These are phyloP conservation scores for Rubia tinctorum DNA, from an alignment of 305 asterid genomes.

Conservation along the genomic window DNA sequence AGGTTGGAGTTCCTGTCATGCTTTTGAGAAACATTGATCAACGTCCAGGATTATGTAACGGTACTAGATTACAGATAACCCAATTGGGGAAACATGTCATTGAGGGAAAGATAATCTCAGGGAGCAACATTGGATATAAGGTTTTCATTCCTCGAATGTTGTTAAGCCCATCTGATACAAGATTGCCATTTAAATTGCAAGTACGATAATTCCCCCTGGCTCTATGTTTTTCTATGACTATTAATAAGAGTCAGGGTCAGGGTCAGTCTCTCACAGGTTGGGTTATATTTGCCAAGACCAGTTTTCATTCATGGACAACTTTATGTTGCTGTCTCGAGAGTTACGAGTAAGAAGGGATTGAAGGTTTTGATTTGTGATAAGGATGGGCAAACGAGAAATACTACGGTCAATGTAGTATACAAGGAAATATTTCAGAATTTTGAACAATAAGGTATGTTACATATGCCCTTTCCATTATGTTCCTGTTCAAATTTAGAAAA, in stretches of 20 bases:
- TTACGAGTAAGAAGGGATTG: neutral
- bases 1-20: too few species aligned
- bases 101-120: neutral
- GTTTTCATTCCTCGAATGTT: too few species aligned
- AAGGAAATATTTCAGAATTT: neutral
- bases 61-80: neutral
- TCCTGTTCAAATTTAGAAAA: too few species aligned
- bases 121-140: neutral
- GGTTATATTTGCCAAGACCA: neutral
- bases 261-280: neutral
- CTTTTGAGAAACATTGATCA: neutral
- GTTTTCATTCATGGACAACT: too few species aligned
- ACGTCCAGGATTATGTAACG: neutral
- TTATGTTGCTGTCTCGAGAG: neutral
- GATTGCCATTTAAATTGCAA: neutral
- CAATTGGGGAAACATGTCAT: neutral
- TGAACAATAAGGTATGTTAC: too few species aligned
- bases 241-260: neutral
- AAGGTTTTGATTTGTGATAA: too few species aligned
- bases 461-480: too few species aligned
- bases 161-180: neutral
- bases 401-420: neutral
- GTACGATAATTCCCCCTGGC: neutral
- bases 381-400: neutral
- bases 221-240: neutral